Conservation (phyloP, 2,329 filamentous ascomycete genomes). For the Paecilomyces niveus region DNA sequence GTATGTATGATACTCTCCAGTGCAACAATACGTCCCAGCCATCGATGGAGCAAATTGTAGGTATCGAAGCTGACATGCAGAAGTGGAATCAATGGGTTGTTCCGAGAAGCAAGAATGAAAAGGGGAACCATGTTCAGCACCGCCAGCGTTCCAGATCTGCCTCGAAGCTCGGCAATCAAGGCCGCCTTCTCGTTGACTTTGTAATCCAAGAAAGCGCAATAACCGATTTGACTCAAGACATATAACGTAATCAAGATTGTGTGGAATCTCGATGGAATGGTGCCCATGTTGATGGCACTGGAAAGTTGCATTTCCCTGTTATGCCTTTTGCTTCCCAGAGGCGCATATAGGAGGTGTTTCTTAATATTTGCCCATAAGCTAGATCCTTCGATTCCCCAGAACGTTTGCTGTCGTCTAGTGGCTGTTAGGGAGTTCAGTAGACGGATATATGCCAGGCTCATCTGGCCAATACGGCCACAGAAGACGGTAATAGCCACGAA, state of each 20-base stretch:
- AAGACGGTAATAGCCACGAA: constrained; percentile 30
- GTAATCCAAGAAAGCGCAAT: constrained; percentile 51
- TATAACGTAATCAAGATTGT: constrained; percentile 62
- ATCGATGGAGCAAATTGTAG: constrained; percentile 84
- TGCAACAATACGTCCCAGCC: constrained; percentile 72
- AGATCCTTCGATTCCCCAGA: constrained; percentile 38
- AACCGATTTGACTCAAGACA: constrained; percentile 66
- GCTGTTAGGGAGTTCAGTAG: constrained; percentile 34
- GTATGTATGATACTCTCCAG: constrained; percentile 65
- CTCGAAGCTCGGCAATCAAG: constrained; percentile 74
- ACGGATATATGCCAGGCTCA: constrained; percentile 39
- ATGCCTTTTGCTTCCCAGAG: constrained; percentile 66
- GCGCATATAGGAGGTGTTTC: constrained; percentile 50
- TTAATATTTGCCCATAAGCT: constrained; percentile 37
- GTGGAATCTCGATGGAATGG: constrained; percentile 72
- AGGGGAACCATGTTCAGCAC: constrained; percentile 89
- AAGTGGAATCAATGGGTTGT: constrained; percentile 80
- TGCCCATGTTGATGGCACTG: constrained; percentile 63
- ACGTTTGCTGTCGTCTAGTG: constrained; percentile 33
- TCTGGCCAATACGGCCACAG: constrained; percentile 34
- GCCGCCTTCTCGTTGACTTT: constrained; percentile 39
- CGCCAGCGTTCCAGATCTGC: constrained; percentile 75
- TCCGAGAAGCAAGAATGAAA: constrained; percentile 79
- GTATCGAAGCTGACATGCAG: constrained; percentile 91
- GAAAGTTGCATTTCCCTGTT: constrained; percentile 67